Conservation (phyloP, 805 yeast species). For the Kluyveromyces siamensis region DNA sequence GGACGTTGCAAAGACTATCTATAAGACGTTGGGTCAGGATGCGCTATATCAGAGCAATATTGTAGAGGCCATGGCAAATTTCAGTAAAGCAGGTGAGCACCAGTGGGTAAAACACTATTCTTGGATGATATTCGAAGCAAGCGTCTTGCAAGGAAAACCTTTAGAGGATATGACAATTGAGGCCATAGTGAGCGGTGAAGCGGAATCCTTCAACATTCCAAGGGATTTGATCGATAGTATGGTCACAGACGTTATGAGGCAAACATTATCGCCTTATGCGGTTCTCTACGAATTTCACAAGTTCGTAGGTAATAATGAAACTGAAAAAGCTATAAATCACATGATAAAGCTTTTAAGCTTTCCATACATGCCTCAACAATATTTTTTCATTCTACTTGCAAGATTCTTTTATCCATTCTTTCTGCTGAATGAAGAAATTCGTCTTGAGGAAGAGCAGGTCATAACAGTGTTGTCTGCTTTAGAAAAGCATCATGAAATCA, state of each 20-base stretch:
- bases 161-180: slow-evolving; percentile 50
- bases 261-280: slow-evolving; percentile 65
- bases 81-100: slow-evolving; percentile 54
- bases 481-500: slow-evolving; percentile 5
- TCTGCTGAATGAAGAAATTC: slow-evolving; percentile 8
- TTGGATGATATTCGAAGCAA: slow-evolving; percentile 57
- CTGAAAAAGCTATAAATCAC: slow-evolving; percentile 14
- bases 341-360: slow-evolving; percentile 19
- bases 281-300: slow-evolving; percentile 44
- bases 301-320: slow-evolving; percentile 21
- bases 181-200: slow-evolving; percentile 36
- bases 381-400: slow-evolving; percentile 18
- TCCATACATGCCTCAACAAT: slow-evolving; percentile 22
- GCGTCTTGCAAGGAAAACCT: slow-evolving; percentile 42
- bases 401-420: slow-evolving; percentile 23
- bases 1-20: slow-evolving; percentile 48
- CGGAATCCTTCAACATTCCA: slow-evolving; percentile 15
- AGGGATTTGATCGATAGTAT: slow-evolving; percentile 23
- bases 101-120: slow-evolving; percentile 40
- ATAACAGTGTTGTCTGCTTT: slow-evolving; percentile 18
- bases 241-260: slow-evolving; percentile 51
- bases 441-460: slow-evolving; percentile 15
- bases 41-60: slow-evolving; percentile 46
- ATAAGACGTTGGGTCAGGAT: slow-evolving; percentile 39
- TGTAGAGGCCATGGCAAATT: slow-evolving; percentile 55